These are phyloP conservation scores for Larix kaempferi DNA, from an alignment of 75 land plant species.

Conservation along the genomic window DNA sequence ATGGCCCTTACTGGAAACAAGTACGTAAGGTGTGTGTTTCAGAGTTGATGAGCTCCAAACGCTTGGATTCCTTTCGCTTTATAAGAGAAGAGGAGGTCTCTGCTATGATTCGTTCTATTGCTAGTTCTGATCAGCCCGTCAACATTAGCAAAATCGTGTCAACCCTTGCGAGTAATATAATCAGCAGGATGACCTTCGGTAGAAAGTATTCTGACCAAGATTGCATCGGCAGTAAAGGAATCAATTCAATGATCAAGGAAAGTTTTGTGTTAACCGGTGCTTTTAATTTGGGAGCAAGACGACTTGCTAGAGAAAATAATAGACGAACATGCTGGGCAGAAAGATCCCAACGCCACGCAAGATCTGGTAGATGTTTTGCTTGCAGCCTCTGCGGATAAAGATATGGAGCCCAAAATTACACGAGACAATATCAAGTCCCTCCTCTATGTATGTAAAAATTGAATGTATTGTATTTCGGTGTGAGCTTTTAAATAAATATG, in stretches of 20 bases:
- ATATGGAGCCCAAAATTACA: neutral
- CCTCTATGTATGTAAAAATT: neutral
- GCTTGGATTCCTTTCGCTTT: neutral
- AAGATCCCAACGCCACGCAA: neutral
- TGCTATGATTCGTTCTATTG: neutral
- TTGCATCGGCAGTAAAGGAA: neutral
- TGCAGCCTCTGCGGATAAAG: neutral
- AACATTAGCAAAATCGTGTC: neutral
- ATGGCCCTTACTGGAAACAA: constrained; percentile 2
- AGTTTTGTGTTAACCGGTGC: neutral
- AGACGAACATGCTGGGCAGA: neutral
- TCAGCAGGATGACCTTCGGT: constrained; percentile 1
- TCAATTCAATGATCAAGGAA: neutral
- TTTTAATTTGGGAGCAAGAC: neutral
- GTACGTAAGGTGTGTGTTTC: neutral
- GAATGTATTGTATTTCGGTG: neutral
- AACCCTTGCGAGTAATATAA: neutral
- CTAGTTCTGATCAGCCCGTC: neutral
- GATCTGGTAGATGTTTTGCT: neutral
- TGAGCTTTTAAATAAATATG: neutral
- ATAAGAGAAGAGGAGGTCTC: neutral
- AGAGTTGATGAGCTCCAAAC: constrained; percentile 15
- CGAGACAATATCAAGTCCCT: neutral
- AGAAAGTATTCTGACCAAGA: neutral
- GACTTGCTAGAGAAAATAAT: neutral